Base-by-base conservation (phyloP, 306 rosid species). In the Vigna reflexopilosa region DNA sequence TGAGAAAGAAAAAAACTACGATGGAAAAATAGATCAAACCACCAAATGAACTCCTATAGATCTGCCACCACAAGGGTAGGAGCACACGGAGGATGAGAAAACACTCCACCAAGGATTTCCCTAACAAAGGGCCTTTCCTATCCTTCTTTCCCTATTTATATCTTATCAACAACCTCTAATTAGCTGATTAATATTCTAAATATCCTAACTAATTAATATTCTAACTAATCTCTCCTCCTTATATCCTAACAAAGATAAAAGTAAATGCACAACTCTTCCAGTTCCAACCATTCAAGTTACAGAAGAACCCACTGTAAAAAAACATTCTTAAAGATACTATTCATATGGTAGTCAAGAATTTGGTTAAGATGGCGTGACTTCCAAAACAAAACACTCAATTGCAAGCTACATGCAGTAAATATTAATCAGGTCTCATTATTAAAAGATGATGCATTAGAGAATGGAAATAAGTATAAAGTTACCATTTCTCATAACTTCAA, bases 401-500 rank as follows among this genome's bases (percentile, higher is more conserved):
- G 50, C 76, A 69, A 52, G 34, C 19, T 48, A 76, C 7, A 57
- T 20, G 55, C 24, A 75, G 63, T 17, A 79, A 58, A 48, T 68
- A 48, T 13, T 52, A 85, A 32, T 24, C 67, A 61, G 30, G 61
- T 66, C 28, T 16, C 73, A 30, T 75, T 47, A 36, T 42, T 71
- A 78, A 57, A 68, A 57, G 73, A 52, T 65, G 22, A 81, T 48
- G 69, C 72, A 45, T 61, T 77, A 24, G 28, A 85, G 69, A 85
- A 82, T 73, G 70, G 81, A 72, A 42, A 79, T 70, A 67, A 68
- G 65, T 17, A 50, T 72, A 40, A 49, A 59, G 36, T 87, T 93
- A 93, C 98, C 99, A 72, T 93, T 96, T 87, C 69, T 96, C 99
- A 96, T 90, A 80, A 96, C 99, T 85, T 96, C 98, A 57, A 96